Evolutionary conservation across 2,329 filamentous ascomycete genomes (phyloP).

Genomic region (Aphanocladium album): DNA sequence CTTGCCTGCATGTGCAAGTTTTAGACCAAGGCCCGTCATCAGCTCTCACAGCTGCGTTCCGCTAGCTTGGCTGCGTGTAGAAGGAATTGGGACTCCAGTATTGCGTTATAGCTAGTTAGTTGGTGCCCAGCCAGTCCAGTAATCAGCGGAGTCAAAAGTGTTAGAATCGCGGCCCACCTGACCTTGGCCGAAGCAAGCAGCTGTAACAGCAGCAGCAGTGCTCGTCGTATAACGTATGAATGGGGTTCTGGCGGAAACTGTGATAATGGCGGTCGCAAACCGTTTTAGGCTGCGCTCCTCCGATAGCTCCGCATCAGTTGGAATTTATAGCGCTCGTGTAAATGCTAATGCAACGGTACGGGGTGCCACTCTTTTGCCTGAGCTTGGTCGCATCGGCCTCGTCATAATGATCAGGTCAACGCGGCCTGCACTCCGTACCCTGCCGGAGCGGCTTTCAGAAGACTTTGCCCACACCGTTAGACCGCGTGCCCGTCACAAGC

Average conservation of each 20-base stretch:
- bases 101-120: neutral
- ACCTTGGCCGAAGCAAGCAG: neutral
- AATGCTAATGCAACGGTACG: slow-evolving; percentile 6
- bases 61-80: neutral
- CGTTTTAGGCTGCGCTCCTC: slow-evolving; percentile 1
- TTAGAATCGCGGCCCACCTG: neutral
- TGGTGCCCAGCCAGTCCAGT: neutral
- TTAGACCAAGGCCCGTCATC: neutral
- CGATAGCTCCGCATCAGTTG: slow-evolving; percentile 8
- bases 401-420: neutral
- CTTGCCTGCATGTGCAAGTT: neutral
- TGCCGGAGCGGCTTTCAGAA: neutral
- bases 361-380: neutral
- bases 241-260: neutral
- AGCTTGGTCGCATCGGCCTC: neutral
- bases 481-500: neutral
- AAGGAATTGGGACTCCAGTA: neutral
- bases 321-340: neutral
- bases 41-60: neutral
- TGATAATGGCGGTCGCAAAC: neutral
- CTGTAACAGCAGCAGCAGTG: no score
- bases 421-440: neutral
- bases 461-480: neutral
- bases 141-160: neutral
- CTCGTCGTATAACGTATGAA: neutral